These are phyloP conservation scores for Limtongozyma cylindracea DNA, from an alignment of 805 yeast species.

Conservation along the genomic window DNA sequence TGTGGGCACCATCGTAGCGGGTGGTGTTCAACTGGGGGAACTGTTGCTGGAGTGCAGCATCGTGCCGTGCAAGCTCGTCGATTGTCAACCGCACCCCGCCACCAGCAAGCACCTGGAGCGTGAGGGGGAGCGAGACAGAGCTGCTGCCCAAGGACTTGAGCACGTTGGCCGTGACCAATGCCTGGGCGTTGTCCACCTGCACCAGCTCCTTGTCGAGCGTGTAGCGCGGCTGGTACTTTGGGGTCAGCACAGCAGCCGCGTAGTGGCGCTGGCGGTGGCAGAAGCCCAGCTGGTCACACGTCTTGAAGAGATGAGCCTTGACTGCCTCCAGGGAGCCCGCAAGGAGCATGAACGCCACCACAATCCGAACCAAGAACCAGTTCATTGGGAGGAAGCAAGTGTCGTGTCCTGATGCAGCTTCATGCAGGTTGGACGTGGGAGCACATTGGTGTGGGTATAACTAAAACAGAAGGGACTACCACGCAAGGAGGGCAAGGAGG, in stretches of 20 bases:
- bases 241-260: constrained; percentile 10
- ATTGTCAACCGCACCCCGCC: constrained; percentile 33
- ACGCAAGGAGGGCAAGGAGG: too few species aligned
- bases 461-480: too few species aligned
- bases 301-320: constrained; percentile 45
- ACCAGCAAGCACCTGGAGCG: constrained; percentile 25
- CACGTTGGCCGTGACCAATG: constrained; percentile 18
- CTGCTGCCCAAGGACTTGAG: constrained; percentile 11
- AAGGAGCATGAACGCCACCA: neutral
- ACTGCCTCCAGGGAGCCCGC: constrained; percentile 10
- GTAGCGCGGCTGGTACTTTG: constrained; percentile 1
- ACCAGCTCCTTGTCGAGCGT: constrained; percentile 5
- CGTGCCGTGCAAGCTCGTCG: constrained; percentile 29
- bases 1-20: too few species aligned
- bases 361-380: too few species aligned
- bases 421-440: too few species aligned
- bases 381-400: too few species aligned
- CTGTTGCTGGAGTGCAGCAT: too few species aligned
- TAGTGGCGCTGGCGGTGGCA: constrained; percentile 59
- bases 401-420: too few species aligned
- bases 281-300: constrained; percentile 62
- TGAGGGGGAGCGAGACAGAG: constrained; percentile 22
- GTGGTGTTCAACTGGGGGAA: too few species aligned
- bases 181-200: constrained; percentile 3
- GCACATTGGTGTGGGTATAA: too few species aligned